Evolutionary conservation across 2,329 filamentous ascomycete species (phyloP), one percentile per base, ranked within the genome.

Genomic region (Didymella arachidicola): DNA sequence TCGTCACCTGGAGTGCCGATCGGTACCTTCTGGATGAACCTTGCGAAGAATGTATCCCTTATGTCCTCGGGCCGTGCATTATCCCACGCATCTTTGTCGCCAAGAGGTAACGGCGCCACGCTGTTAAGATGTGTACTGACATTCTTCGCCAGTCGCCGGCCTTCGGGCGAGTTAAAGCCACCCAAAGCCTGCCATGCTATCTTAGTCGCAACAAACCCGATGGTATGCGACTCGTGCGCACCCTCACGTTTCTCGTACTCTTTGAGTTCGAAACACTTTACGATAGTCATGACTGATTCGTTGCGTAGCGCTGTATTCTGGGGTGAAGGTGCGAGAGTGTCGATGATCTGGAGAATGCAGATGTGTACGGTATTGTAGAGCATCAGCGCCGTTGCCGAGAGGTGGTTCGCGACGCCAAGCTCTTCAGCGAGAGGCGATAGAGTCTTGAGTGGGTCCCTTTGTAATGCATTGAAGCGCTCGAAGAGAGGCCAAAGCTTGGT

Each of bases 141-240:
- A 1, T 45, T 50, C 34, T 38, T 54, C 16, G 69, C 64, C 27
- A 72, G 48, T 16, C 56, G 59, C 27, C 65, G 60, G 30, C 68
- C 70, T 43, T 67, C 69, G 16, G 64, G 62, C 2, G 68, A 63
- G 16, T 59, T 53, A 26, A 69, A 68, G 0, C 67, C 62, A 19
- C 70, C 71, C 7, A 73, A 45, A 4, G 63, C 61, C 39, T 69
- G 62, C 70, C 70, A 72, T 4, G 69, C 70, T 2, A 71, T 54
- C 46, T 68, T 70, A 2, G 63, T 71, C 4, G 70, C 68, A 2
- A 71, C 61, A 42, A 67, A 68, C 2, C 59, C 58, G 38, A 72
- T 69, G 1, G 69, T 71, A 39, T 69, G 72, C 6, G 68, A 67
- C 34, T 68, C 60, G 3, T 58, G 52, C 16, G 50, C 53, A 11